These are phyloP conservation scores for Aspergillus carlsbadensis DNA, from an alignment of 495 filamentous ascomycete genomes.

Conservation along the genomic window DNA sequence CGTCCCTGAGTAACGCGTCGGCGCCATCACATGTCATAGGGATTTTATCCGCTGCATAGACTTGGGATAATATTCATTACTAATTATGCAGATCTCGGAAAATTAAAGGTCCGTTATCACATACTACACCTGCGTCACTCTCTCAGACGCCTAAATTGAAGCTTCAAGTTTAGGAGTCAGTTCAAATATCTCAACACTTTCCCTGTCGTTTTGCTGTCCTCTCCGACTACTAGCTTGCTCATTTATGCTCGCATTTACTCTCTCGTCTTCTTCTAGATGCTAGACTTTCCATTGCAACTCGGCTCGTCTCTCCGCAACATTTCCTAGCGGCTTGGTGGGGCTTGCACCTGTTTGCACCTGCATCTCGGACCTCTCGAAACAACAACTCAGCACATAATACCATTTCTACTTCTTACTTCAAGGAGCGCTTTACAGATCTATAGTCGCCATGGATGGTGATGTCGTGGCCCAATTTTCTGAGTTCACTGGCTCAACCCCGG, in stretches of 20 bases:
- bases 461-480: conserved; percentile 51
- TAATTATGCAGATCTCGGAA: conserved; percentile 14
- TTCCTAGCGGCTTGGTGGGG: conserved; percentile 8
- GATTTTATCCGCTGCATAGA: neutral
- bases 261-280: neutral
- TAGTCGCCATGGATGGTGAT: conserved; percentile 63
- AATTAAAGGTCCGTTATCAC: conserved; percentile 4
- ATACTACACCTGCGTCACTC: conserved; percentile 21
- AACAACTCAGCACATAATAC: neutral
- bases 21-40: neutral
- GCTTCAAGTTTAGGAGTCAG: too few species aligned
- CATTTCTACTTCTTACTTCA: neutral
- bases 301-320: neutral
- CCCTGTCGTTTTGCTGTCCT: neutral
- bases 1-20: neutral
- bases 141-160: conserved; percentile 7
- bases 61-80: neutral
- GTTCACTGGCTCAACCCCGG: conserved; percentile 64
- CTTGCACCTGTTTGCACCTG: conserved; percentile 43
- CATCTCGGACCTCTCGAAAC: neutral
- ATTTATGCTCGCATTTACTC: neutral
- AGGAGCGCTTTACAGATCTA: conserved; percentile 9
- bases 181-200: neutral
- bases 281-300: conserved; percentile 2
- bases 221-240: too few species aligned